Conservation (phyloP, 805 yeast genomes). For the Metschnikowia proteae region DNA sequence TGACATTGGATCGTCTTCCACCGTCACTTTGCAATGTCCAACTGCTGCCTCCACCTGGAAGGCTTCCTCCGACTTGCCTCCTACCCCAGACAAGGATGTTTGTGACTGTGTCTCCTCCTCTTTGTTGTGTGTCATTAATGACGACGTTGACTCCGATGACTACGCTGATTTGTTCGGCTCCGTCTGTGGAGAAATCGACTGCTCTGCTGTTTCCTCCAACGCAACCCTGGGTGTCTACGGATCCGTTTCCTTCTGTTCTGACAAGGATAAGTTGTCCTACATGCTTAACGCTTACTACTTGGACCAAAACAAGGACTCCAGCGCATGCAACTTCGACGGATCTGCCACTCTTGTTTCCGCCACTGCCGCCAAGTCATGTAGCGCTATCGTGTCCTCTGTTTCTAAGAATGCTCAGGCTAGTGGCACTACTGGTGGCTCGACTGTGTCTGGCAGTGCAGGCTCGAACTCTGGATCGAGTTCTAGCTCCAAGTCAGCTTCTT, state of each 20-base stretch:
- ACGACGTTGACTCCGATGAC: slow-evolving; percentile 50
- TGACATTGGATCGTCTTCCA: slow-evolving; percentile 21
- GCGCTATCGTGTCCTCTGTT: slow-evolving; percentile 20
- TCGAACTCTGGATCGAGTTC: slow-evolving; percentile 19
- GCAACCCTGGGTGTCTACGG: slow-evolving; percentile 70
- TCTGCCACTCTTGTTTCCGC: slow-evolving; percentile 49
- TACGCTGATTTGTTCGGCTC: slow-evolving; percentile 56
- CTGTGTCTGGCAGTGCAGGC: slow-evolving; percentile 19
- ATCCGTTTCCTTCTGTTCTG: slow-evolving; percentile 66
- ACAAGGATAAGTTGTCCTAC: slow-evolving; percentile 62
- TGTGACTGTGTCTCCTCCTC: slow-evolving; percentile 63
- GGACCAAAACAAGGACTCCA: slow-evolving; percentile 11
- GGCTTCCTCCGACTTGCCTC: slow-evolving; percentile 69
- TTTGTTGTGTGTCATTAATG: slow-evolving; percentile 56
- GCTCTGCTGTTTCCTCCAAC: slow-evolving; percentile 58
- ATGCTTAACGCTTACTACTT: slow-evolving; percentile 60
- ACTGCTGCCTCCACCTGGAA: slow-evolving; percentile 53
- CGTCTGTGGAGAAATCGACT: slow-evolving; percentile 57
- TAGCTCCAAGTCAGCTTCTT: slow-evolving; percentile 21
- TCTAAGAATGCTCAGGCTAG: slow-evolving; percentile 16
- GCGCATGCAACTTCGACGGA: slow-evolving; percentile 30
- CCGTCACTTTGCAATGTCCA: slow-evolving; percentile 56
- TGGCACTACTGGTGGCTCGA: slow-evolving; percentile 10
- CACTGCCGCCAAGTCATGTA: slow-evolving; percentile 28
- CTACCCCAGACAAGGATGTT: slow-evolving; percentile 63